phyloP scores from a whole-genome alignment of 2,329 filamentous ascomycete genomes.

The Ascochyta viciae-villosae region DNA sequence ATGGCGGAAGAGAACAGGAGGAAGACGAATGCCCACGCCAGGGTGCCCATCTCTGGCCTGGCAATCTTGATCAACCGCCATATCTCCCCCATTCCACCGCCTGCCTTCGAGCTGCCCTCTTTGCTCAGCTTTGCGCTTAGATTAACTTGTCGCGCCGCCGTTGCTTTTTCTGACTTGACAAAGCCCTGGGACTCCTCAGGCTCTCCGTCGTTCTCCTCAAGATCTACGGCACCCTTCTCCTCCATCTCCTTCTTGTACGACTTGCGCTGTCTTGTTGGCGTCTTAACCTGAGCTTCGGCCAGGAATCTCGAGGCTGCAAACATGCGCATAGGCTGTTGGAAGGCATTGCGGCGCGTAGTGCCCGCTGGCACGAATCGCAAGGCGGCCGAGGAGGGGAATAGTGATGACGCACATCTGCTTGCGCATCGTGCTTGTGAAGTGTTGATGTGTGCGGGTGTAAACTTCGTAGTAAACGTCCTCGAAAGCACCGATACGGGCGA shows the following conservation, averaged over 20 bases:
- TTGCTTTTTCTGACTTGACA: conserved; percentile 80
- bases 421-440: conserved; percentile 1
- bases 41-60: conserved; percentile 78
- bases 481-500: conserved; percentile 20
- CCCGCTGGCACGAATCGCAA: conserved; percentile 25
- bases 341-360: conserved; percentile 35
- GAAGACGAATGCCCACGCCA: conserved; percentile 82
- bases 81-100: conserved; percentile 73
- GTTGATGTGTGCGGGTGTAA: conserved; percentile 1
- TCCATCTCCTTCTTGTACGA: conserved; percentile 51
- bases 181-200: conserved; percentile 70
- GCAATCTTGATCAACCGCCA: conserved; percentile 90
- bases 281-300: conserved; percentile 33
- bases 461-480: conserved; percentile 23
- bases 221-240: conserved; percentile 43
- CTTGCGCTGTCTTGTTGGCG: conserved; percentile 30
- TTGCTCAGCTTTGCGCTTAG: conserved; percentile 86
- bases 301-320: conserved; percentile 40
- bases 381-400: conserved; percentile 19
- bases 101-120: conserved; percentile 52
- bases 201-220: conserved; percentile 51
- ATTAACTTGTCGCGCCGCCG: conserved; percentile 87
- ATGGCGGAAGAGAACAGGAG: conserved; percentile 89
- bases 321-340: conserved; percentile 34
- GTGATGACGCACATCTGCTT: conserved; percentile 17